phyloP scores from a whole-genome alignment of 2,329 filamentous ascomycete genomes.

The Botrytis fragariae region DNA sequence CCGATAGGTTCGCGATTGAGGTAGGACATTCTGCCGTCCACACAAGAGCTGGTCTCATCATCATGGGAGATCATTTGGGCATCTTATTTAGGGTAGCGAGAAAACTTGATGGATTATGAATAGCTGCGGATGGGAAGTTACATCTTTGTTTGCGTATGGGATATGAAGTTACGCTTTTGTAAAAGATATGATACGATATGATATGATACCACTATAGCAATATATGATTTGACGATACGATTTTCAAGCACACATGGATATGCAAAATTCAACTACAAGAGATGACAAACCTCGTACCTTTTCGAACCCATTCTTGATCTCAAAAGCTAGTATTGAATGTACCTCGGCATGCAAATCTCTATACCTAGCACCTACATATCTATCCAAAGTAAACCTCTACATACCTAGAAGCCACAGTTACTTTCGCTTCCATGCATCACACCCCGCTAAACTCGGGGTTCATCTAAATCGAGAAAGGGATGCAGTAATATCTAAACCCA shows the following conservation, averaged over 20 bases:
- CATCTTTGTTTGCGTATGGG: background rate
- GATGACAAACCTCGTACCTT: background rate
- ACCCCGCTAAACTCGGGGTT: background rate
- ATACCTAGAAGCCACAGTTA: background rate
- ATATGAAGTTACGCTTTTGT: background rate
- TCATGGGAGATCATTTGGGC: background rate
- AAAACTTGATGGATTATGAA: too few relatives aligned
- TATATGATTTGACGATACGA: background rate
- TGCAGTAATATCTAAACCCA: background rate
- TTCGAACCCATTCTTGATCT: background rate
- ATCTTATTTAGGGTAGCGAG: background rate
- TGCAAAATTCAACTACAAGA: background rate
- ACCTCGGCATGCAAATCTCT: background rate
- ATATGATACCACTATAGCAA: conserved; percentile 12
- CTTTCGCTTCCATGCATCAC: background rate
- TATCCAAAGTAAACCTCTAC: too few relatives aligned
- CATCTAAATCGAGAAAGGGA: background rate
- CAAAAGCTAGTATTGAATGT: background rate
- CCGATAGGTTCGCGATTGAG: background rate
- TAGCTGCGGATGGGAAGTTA: background rate
- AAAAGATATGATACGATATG: background rate
- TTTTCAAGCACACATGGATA: background rate
- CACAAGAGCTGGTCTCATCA: background rate
- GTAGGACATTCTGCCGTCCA: background rate
- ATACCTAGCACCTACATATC: too few relatives aligned